Base-by-base conservation (phyloP, 2,329 filamentous ascomycete genomes). In the Cladorrhinum sp. region DNA sequence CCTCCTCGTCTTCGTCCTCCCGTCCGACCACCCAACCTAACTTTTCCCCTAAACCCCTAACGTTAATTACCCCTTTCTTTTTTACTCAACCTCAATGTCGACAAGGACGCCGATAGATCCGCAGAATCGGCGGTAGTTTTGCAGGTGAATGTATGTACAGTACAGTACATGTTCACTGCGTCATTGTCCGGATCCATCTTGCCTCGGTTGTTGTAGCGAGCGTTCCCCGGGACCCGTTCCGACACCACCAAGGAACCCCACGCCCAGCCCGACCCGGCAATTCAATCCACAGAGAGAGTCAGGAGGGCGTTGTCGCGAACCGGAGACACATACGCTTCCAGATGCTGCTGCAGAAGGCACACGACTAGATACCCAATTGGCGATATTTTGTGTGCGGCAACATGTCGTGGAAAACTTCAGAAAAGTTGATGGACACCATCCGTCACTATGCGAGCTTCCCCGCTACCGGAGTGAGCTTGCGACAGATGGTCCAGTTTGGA, bases 401-500 rank as follows among this genome's bases (percentile, higher is more conserved):
- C 75, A 97, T 97, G 93, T 90, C 90, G 82, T 98, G 94, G 94
- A 96, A 89, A 81, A 89, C 88, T 75, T 90, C 90, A 65, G 90
- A 93, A 77, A 85, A 86, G 79, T 79, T 98, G 87, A 95, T 96
- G 91, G 90, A 95, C 71, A 96, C 90, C 81, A 97, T 97, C 88
- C 87, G 89, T 77, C 92, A 97, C 79, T 97, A 97, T 84, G 91
- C 92, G 76, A 92, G 87, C 77, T 99, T 98, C 77, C 95, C 95
- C 67, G 95, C 95, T 64, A 99, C 95, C 14, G 95, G 95, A 71
- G 91, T 96, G 71, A 97, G 93, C 74, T 83, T 99, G 77, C 86
- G 95, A 75, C 95, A 99, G 83, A 99, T 99, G 95, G 94, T 98
- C 62, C 94, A 98, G 76, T 98, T 98, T 76, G 94, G 94, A 73